Base-by-base conservation (phyloP, 2,329 filamentous ascomycete genomes). In the Colletotrichum theobromicola region DNA sequence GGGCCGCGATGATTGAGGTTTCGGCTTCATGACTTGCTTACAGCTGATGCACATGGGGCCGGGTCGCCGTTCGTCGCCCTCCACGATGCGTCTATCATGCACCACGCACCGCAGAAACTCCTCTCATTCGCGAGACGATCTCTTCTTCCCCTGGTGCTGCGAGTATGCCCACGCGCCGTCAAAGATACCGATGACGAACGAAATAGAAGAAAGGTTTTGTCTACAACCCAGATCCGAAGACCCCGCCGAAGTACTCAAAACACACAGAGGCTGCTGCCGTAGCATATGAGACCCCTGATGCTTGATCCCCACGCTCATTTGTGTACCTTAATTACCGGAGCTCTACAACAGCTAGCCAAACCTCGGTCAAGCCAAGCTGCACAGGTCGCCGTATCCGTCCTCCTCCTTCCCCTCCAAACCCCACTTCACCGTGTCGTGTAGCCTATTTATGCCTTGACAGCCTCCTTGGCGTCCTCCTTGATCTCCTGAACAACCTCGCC, bases 401-500 rank as follows among this genome's bases (percentile, higher is more conserved):
- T 9, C 21, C 13, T 32, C 28, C 42, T 37, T 13, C 32, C 46
- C 61, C 35, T 34, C 34, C 34, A 62, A 10, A 10, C 16, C 26
- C 32, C 57, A n/a, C n/a, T 16, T 60, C 21, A 18, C 57, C 18
- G 5, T 8, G 12, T 16, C 15, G 21, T 62, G 5, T 34, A 30
- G 12, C 35, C 8, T 28, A 63, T 18, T n/a, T 28, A 32, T 35
- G 26, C 50, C 70, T 71, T 71, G 62, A 72, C 72, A 72, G 78
- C 74, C 63, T 77, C 76, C 77, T 83, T 77, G 67, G 81, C 80
- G 26, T 84, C 82, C 74, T 86, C 82, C 82, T 88, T 85, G 67
- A 84, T 81, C 32, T 86, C 85, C 75, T 85, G 83, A 46, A 81
- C 79, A n/a, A 80, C 78, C 28, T 77, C 81, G 32, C 80, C 76